These are phyloP conservation scores for Fusarium agapanthi DNA, from an alignment of 2,329 filamentous ascomycete genomes.

Conservation along the genomic window DNA sequence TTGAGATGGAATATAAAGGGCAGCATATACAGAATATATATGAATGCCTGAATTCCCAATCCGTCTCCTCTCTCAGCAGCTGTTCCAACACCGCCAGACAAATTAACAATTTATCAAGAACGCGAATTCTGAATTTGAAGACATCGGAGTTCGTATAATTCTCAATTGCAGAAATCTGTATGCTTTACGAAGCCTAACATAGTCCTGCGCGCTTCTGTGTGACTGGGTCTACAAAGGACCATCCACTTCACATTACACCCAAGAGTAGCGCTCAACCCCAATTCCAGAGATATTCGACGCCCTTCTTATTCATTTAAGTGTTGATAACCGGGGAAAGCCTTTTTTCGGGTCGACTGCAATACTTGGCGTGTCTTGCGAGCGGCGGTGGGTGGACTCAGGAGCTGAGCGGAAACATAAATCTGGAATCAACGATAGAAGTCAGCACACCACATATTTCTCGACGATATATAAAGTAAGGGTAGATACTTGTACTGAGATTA, in stretches of 20 bases:
- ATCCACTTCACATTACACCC: neutral
- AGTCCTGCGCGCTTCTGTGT: neutral
- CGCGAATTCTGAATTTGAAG: too few relatives aligned
- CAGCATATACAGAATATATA: neutral
- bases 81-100: neutral
- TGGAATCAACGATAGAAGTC: neutral
- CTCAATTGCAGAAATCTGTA: too few relatives aligned
- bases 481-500: neutral
- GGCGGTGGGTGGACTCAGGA: neutral
- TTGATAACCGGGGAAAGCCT: accelerated
- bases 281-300: neutral
- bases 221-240: neutral
- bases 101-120: neutral
- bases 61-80: neutral
- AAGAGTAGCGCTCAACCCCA: neutral
- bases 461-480: accelerated
- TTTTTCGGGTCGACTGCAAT: neutral
- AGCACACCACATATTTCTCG: neutral
- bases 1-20: neutral
- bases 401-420: neutral
- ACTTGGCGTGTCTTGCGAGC: neutral
- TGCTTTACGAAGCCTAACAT: neutral
- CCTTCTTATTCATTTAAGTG: accelerated
- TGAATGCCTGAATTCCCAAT: neutral
- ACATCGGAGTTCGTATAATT: neutral